These are phyloP conservation scores for Dipteronia dyeriana DNA, from an alignment of 345 rosid genomes.

Conservation along the genomic window DNA sequence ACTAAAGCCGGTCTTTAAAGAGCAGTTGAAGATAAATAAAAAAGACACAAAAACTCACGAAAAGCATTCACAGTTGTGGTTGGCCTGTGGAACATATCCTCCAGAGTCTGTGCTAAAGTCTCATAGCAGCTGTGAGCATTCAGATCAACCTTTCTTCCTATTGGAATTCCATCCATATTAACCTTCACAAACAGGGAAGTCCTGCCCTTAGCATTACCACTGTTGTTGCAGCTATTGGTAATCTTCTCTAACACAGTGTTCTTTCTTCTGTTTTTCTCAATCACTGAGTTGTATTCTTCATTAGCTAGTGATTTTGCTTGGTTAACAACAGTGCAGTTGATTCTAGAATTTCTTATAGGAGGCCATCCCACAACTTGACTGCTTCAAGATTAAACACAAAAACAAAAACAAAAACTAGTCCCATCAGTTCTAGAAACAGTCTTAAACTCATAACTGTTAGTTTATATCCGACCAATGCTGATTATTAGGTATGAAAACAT, in stretches of 20 bases:
- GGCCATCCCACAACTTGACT: conserved; percentile 98
- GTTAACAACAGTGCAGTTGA: conserved; percentile 70
- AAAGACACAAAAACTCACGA: conserved; percentile 39
- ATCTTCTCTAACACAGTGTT: conserved; percentile 28
- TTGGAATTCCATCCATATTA: conserved; percentile 91
- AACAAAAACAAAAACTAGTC: neutral
- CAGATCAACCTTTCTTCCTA: conserved; percentile 90
- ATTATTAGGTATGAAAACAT: neutral
- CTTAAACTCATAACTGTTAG: neutral
- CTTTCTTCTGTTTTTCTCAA: conserved; percentile 38
- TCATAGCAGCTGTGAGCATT: conserved; percentile 69
- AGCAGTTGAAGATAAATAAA: conserved; percentile 6
- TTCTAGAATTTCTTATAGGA: conserved; percentile 76
- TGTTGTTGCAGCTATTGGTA: conserved; percentile 27
- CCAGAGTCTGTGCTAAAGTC: conserved; percentile 64
- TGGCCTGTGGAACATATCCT: conserved; percentile 68
- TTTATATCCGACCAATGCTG: neutral
- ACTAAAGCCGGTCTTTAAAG: neutral
- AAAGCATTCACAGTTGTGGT: conserved; percentile 27
- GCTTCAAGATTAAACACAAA: conserved; percentile 27
- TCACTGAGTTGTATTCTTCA: conserved; percentile 43
- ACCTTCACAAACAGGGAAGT: conserved; percentile 77
- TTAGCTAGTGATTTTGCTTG: conserved; percentile 52
- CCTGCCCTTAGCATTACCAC: conserved; percentile 36
- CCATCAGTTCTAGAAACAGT: neutral